These are phyloP conservation scores for Cordyceps tenuipes DNA, from an alignment of 2,329 filamentous ascomycete species.

Conservation along the genomic window DNA sequence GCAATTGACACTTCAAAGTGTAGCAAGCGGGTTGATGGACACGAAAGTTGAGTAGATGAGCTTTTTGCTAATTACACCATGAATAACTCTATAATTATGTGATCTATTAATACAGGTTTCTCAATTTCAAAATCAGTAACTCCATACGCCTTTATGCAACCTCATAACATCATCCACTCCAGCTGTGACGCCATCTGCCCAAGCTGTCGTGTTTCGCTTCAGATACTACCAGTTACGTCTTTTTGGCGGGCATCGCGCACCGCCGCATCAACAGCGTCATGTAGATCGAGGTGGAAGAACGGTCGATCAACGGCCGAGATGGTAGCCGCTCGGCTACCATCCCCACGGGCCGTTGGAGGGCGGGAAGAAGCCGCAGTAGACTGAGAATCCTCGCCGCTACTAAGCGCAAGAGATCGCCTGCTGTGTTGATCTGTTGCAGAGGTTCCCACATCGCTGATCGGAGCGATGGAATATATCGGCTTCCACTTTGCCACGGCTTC, in stretches of 20 bases:
- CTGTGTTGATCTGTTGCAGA: background rate
- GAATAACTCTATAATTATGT: background rate
- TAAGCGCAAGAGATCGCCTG: background rate
- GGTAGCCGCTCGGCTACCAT: constrained; percentile 16
- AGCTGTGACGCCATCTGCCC: background rate
- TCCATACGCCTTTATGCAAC: constrained; percentile 3
- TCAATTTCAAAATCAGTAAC: background rate
- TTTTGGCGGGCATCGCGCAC: constrained; percentile 21
- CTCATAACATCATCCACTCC: background rate
- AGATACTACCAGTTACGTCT: constrained; percentile 13
- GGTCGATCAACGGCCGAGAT: constrained; percentile 35
- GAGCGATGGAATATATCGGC: constrained; percentile 26
- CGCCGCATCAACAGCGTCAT: constrained; percentile 32
- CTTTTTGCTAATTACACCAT: background rate
- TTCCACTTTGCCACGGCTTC: constrained; percentile 23
- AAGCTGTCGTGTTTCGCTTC: background rate
- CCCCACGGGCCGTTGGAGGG: background rate
- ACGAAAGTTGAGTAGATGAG: background rate
- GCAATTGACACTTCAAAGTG: background rate
- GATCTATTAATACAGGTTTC: background rate
- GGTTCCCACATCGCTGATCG: constrained; percentile 11
- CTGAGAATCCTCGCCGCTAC: background rate
- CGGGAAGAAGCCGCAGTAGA: background rate
- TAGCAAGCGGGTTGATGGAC: background rate
- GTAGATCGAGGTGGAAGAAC: constrained; percentile 39